Base-by-base conservation (phyloP, 352 stramenopile species). In the Globisporangium uncinulatum region DNA sequence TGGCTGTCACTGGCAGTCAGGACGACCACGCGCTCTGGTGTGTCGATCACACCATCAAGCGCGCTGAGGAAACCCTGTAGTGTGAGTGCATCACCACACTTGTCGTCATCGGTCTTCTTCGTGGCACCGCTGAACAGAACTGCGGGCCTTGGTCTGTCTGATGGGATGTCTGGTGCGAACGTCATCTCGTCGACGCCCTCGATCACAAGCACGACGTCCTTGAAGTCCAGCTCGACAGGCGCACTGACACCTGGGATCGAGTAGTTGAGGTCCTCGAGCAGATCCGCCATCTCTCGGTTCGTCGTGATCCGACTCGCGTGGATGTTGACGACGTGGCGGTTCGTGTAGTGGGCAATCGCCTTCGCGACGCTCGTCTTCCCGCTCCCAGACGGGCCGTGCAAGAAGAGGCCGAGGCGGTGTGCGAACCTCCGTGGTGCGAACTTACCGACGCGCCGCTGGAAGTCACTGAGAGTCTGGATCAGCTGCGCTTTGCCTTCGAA, bases 281-380 rank as follows among this genome's bases (percentile, higher is more conserved):
- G 55, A 46, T 83, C 69, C 68, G 82, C 78, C 14, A 86, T 69
- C 44, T 82, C 69, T 57, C 81, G 67, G 64, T 86, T 86, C 31
- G 79, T 84, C 55, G 75, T 65, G 64, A 90, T 78, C 43, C 75
- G 74, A 21, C 49, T 52, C 1, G 88, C 59, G 13, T 63, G 67
- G 53, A 90, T 79, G 34, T 65, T 71, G 19, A 90, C 70, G 53
- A 92, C 86, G 43, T 91, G 73, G 34, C 77, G 74, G 20, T 73
- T 70, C 13, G 83, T 74, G 64, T 83, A 57, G 21, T 88, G 73
- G 15, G 88, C 85, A 8, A 97, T 62, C 10, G 83, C 80, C 61
- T 90, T 87, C 74, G 90, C 93, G 0, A 96, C 56, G 52, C 67
- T 88, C 7, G 88, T 97, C 68, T 97, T 97, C 41, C 86, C 76